Evolutionary conservation across 208 protist species (phyloP), one percentile per base, ranked within the genome.

Genomic region (Trypanosoma congolense): DNA sequence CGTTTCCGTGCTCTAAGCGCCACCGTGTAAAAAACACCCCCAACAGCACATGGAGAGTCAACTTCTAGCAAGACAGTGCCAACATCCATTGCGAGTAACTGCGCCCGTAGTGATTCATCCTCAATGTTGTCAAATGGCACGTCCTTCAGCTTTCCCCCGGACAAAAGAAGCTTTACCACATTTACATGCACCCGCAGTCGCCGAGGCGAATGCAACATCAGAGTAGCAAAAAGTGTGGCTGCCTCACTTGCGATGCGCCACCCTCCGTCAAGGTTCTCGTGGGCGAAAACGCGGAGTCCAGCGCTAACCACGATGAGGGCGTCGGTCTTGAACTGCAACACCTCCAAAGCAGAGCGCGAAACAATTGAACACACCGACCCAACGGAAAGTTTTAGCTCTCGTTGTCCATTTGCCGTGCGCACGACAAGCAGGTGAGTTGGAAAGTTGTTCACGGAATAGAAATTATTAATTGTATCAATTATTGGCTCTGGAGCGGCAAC

Each of bases 201-300:
- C 24, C 85, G 78, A 10, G 85, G 60, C 19, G 81, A 88, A 8
- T 68, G 29, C 3, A 29, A 25, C 77, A 93, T 73, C 14, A 86
- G 45, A 50, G 80, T 73, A 8, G 78, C 66, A 56, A 93, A 90
- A 22, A 93, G 73, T 38, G 72, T 26, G 9, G 80, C 76, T 0
- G 80, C 69, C 55, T 93, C 86, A 60, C 70, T 86, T 6, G 73
- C 61, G 28, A 93, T 79, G 54, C 86, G 81, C 80, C 82, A 93
- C 31, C 73, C 71, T 43, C 78, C 75, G 38, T 87, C 60, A 36
- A 93, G 54, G 1, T 65, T 54, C 55, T 93, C 86, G 41, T 74
- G 77, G 19, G 82, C 82, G 22, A 93, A 58, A 5, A 84, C 67
- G 24, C 86, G 81, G 44, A 93, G 73, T 2, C 86, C 86, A 16